Evolutionary conservation across 345 rosid genomes (phyloP).

Genomic region (Syzygium oleosum): DNA sequence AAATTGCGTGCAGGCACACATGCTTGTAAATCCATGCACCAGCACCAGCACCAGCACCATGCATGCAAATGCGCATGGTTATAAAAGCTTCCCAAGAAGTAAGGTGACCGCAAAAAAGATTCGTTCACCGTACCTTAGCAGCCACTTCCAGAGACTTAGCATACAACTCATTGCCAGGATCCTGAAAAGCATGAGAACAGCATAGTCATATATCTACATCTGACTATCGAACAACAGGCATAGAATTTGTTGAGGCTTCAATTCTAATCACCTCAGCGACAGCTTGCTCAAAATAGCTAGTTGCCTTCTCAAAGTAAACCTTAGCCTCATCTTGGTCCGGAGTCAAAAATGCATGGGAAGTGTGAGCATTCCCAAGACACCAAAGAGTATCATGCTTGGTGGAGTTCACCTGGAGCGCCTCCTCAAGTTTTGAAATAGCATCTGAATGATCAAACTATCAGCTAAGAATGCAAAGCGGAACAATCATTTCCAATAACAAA

Average conservation of each 20-base stretch:
- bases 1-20: background rate
- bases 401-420: constrained; percentile 58
- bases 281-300: constrained; percentile 63
- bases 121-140: constrained; percentile 38
- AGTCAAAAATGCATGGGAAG: constrained; percentile 65
- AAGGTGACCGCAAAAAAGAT: background rate
- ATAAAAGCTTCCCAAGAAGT: background rate
- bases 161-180: constrained; percentile 65
- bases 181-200: constrained; percentile 30
- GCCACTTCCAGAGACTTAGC: constrained; percentile 64
- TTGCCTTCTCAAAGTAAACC: constrained; percentile 50
- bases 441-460: constrained; percentile 26
- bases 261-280: constrained; percentile 44
- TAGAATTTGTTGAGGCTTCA: background rate
- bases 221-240: background rate
- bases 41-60: background rate
- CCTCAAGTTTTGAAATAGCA: constrained; percentile 78
- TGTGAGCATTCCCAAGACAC: constrained; percentile 85
- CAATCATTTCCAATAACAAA: background rate
- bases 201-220: background rate
- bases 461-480: background rate
- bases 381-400: constrained; percentile 66
- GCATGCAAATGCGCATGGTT: background rate
- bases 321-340: constrained; percentile 60
- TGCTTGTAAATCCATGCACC: background rate